These are phyloP conservation scores for Leishmania tropica DNA, from an alignment of 208 protist genomes.

Conservation along the genomic window DNA sequence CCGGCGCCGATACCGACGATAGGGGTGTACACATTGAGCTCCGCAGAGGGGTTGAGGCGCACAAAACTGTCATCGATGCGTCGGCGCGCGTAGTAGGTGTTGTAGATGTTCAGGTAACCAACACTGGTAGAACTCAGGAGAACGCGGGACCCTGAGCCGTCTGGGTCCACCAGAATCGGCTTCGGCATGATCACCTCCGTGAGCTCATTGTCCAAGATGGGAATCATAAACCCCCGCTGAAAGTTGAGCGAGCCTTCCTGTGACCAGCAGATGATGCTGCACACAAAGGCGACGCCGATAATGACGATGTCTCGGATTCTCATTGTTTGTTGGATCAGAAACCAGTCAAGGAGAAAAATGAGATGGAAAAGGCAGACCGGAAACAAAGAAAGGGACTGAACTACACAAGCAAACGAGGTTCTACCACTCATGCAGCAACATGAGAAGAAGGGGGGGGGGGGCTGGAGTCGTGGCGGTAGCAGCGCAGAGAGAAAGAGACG, in stretches of 20 bases:
- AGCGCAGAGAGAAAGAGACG: background rate
- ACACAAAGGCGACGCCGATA: constrained; percentile 62
- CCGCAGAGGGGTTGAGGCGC: constrained; percentile 22
- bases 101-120: constrained; percentile 46
- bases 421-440: background rate
- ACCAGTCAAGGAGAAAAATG: background rate
- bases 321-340: constrained; percentile 38
- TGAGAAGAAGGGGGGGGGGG: background rate
- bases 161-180: constrained; percentile 63
- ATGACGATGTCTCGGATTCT: constrained; percentile 82
- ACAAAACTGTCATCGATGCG: constrained; percentile 61
- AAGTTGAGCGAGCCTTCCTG: constrained; percentile 77
- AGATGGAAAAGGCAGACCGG: background rate
- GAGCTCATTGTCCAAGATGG: constrained; percentile 40
- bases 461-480: background rate
- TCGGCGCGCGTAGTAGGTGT: constrained; percentile 46
- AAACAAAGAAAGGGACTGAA: background rate
- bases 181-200: constrained; percentile 51
- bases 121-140: constrained; percentile 42
- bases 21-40: constrained; percentile 33
- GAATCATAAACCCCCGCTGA: constrained; percentile 65
- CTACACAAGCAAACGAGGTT: background rate
- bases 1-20: constrained; percentile 72
- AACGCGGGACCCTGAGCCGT: constrained; percentile 53
- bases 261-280: constrained; percentile 81